A percentile compares a stretch with the other conserved stretches of the same genome.
These are phyloP conservation scores for Symbiodinium pilosum DNA, from an alignment of 73 alveolate species.

Conservation along the genomic window DNA sequence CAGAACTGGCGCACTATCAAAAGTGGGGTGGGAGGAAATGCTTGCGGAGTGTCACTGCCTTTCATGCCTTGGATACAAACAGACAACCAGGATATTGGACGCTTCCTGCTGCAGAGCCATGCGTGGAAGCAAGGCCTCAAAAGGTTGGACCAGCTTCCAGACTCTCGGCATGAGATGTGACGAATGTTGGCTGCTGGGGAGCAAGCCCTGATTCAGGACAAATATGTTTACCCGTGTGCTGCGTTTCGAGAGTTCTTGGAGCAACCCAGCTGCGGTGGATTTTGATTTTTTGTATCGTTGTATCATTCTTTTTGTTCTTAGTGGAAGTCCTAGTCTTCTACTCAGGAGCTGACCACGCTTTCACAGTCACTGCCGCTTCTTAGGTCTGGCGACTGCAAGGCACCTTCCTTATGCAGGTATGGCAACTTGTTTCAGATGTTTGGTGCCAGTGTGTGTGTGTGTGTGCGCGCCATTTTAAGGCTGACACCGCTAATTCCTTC, in stretches of 20 bases:
- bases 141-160: slow-evolving; percentile 21
- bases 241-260: slow-evolving; percentile 63
- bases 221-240: slow-evolving; percentile 48
- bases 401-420: not conserved
- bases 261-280: not conserved
- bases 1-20: too few species aligned
- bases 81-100: slow-evolving; percentile 67
- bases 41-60: too few species aligned
- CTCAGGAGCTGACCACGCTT: too few species aligned
- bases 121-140: slow-evolving; percentile 37
- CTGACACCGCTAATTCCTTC: slow-evolving; percentile 79
- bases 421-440: too few species aligned
- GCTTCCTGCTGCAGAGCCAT: slow-evolving; percentile 20
- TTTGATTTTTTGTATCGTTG: too few species aligned
- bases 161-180: too few species aligned
- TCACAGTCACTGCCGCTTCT: not conserved
- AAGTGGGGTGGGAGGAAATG: too few species aligned
- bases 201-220: slow-evolving; percentile 43
- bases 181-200: not conserved
- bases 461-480: slow-evolving; percentile 21
- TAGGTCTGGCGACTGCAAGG: slow-evolving; percentile 8
- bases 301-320: not conserved
- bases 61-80: too few species aligned
- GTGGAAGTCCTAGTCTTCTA: too few species aligned
- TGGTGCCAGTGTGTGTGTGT: too few species aligned